phyloP scores from a whole-genome alignment of 2,329 filamentous ascomycete genomes.

The Phaeosphaeriaceae sp. region DNA sequence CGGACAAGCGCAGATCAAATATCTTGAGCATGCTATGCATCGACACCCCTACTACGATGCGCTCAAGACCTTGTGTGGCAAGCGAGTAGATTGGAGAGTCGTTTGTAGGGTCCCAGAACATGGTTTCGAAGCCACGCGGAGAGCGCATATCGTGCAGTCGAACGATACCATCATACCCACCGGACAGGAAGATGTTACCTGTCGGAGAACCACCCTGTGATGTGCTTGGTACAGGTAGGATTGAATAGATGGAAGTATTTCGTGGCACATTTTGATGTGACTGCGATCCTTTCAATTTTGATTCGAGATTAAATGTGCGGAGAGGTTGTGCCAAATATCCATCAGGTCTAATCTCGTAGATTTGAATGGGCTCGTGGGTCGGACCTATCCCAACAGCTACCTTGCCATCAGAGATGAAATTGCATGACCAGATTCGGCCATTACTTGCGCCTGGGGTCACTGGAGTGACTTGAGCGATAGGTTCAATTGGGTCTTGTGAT shows the following conservation, averaged over 20 bases:
- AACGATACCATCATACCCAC: slow-evolving; percentile 63
- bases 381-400: slow-evolving; percentile 60
- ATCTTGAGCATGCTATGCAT: slow-evolving; percentile 66
- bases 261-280: neutral
- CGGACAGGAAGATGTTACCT: slow-evolving; percentile 63
- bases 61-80: slow-evolving; percentile 61
- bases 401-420: slow-evolving; percentile 57
- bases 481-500: slow-evolving; percentile 30
- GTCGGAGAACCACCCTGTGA: slow-evolving; percentile 40
- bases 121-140: slow-evolving; percentile 53
- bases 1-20: slow-evolving; percentile 64
- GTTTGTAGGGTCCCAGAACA: slow-evolving; percentile 63
- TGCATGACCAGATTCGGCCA: slow-evolving; percentile 57
- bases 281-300: slow-evolving; percentile 35
- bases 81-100: slow-evolving; percentile 65
- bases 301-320: slow-evolving; percentile 48
- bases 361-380: slow-evolving; percentile 52
- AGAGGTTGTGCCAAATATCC: slow-evolving; percentile 50
- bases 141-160: slow-evolving; percentile 68
- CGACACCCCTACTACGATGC: slow-evolving; percentile 63
- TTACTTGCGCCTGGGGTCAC: slow-evolving; percentile 13
- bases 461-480: slow-evolving; percentile 26
- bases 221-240: slow-evolving; percentile 48
- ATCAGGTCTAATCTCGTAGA: slow-evolving; percentile 58
- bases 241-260: slow-evolving; percentile 53